Percentiles rank a stretch among this genome's conserved stretches.
These are phyloP conservation scores for Epichloe gansuensis DNA, from an alignment of 2,329 filamentous ascomycete genomes.

Conservation along the genomic window DNA sequence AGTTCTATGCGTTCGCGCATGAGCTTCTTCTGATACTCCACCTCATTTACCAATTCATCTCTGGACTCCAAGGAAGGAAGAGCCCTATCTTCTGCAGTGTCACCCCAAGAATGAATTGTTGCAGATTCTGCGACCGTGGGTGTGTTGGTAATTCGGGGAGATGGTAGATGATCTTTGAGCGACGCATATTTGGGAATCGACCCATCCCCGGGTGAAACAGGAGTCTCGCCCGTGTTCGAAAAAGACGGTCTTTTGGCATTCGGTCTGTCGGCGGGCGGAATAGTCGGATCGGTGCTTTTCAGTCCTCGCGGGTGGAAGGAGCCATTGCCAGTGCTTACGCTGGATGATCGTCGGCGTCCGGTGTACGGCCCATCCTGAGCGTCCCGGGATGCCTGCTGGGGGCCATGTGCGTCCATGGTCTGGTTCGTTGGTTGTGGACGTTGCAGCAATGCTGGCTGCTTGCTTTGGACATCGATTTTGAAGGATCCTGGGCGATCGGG, in stretches of 20 bases:
- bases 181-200: slow-evolving; percentile 10
- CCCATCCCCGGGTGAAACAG: slow-evolving; percentile 29
- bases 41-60: slow-evolving; percentile 38
- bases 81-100: slow-evolving; percentile 18
- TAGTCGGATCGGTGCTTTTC: slow-evolving; percentile 30
- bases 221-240: slow-evolving; percentile 37
- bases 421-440: slow-evolving; percentile 52
- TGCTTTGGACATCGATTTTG: slow-evolving; percentile 52
- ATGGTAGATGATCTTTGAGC: slow-evolving; percentile 16
- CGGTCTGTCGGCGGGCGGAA: slow-evolving; percentile 30
- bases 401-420: slow-evolving; percentile 71
- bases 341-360: slow-evolving; percentile 77
- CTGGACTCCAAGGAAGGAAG: slow-evolving; percentile 18
- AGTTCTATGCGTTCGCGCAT: slow-evolving; percentile 62
- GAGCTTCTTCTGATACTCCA: slow-evolving; percentile 54
- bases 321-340: slow-evolving; percentile 77
- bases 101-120: slow-evolving; percentile 22
- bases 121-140: slow-evolving; percentile 33
- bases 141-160: slow-evolving; percentile 19
- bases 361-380: slow-evolving; percentile 56
- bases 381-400: slow-evolving; percentile 69
- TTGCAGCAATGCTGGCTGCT: slow-evolving; percentile 70
- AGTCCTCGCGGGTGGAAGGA: slow-evolving; percentile 47
- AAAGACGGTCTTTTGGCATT: slow-evolving; percentile 36
- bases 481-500: slow-evolving; percentile 61